These are phyloP conservation scores for Buxus sempervirens DNA, from an alignment of 164 flowering plant species.

Conservation along the genomic window DNA sequence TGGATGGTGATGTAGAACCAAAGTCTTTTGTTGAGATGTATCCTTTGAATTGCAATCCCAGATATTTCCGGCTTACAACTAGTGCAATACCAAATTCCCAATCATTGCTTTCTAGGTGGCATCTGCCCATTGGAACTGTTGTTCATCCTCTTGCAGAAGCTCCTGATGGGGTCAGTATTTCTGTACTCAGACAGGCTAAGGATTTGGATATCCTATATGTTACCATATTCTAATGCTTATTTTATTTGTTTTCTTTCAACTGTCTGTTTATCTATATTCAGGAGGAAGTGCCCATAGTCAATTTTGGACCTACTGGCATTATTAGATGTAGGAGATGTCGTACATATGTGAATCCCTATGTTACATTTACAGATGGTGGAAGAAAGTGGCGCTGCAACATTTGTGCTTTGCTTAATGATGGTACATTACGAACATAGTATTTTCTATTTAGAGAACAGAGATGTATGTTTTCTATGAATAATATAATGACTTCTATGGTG, in stretches of 20 bases:
- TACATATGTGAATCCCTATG: slow-evolving; percentile 90
- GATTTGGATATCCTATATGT: neutral
- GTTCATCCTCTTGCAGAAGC: slow-evolving; percentile 94
- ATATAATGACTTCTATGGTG: too few relatives aligned
- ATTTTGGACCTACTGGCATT: slow-evolving; percentile 78
- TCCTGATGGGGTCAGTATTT: slow-evolving; percentile 82
- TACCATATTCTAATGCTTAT: neutral
- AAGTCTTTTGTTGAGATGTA: slow-evolving; percentile 45
- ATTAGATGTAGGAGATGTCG: slow-evolving; percentile 95
- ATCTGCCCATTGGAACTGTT: slow-evolving; percentile 93
- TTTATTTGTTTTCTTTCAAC: slow-evolving; percentile 2
- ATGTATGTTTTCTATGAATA: too few relatives aligned
- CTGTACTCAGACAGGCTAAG: slow-evolving; percentile 9
- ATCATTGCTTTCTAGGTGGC: slow-evolving; percentile 90
- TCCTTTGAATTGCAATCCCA: slow-evolving; percentile 72
- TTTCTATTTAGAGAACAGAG: neutral
- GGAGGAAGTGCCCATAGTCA: slow-evolving; percentile 92
- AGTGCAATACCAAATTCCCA: slow-evolving; percentile 81
- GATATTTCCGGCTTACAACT: slow-evolving; percentile 80
- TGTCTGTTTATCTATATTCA: slow-evolving; percentile 25
- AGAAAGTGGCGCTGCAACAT: slow-evolving; percentile 97
- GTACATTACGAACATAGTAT: slow-evolving; percentile 34
- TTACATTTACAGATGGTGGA: slow-evolving; percentile 87
- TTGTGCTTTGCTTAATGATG: slow-evolving; percentile 87
- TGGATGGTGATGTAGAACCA: slow-evolving; percentile 84